Base-by-base conservation (phyloP, 805 yeast genomes). In the Cyberlindnera mycetangii region DNA sequence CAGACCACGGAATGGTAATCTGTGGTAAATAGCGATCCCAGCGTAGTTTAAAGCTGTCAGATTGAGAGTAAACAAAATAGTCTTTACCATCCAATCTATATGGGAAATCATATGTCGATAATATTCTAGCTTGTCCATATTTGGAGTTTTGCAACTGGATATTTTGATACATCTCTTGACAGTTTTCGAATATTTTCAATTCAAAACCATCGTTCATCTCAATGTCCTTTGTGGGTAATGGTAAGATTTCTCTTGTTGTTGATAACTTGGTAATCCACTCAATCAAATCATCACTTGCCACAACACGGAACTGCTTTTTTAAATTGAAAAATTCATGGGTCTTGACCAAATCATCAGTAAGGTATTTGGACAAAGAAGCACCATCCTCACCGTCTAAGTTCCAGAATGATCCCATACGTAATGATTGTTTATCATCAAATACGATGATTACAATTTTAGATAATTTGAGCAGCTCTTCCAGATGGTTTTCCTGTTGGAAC, bases 381-480 rank as follows among this genome's bases (percentile, higher is more conserved):
- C 76, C 77, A 50, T 70, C 52, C 14, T 25, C 44, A 7, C 40
- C 39, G 3, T 64, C 60, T 14, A 49, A 33, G 31, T 54, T 64
- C 76, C 76, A 72, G 44, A 66, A 72, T 2, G 72, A 72, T 1
- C 74, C 75, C 70, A 70, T 70, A 50, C 77, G 57, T 14, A 72
- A 48, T 4, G 75, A 66, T 50, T 72, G 77, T 33, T 69, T 71
- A 9, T 66, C 73, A 48, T 72, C 76, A 52, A 68, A 72, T 1
- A 72, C 76, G 32, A 72, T 39, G n/a, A 72, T 56, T 15, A 70
- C 47, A 4, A 68, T 69, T 48, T 69, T 70, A 4, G 67, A 58
- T 3, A 72, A 37, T 20, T 62, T 58, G 58, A 72, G 54, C 20
- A 72, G 49, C 34, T 71, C 76, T 41, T 65, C 61, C 15, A 72